Conservation (phyloP, 73 alveolate genomes). For the Tetrahymena elliotti region DNA sequence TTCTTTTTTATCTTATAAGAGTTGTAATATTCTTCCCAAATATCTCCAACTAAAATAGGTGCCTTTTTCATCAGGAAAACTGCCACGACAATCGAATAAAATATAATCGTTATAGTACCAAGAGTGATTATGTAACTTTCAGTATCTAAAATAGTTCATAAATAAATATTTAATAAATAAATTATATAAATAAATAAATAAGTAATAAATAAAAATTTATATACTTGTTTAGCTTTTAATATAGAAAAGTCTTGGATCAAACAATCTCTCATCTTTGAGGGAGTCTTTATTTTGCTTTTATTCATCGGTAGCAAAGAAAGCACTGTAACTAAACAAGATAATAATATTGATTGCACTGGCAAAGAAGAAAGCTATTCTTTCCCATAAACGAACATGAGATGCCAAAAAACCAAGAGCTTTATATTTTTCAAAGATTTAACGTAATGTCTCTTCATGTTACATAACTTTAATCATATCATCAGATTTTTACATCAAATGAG, state of each 20-base stretch:
- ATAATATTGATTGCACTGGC: slow-evolving; percentile 15
- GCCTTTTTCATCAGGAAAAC: slow-evolving; percentile 31
- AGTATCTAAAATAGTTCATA: background rate
- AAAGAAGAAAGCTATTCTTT: slow-evolving; percentile 15
- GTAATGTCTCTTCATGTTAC: slow-evolving; percentile 33
- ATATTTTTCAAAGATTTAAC: slow-evolving; percentile 10
- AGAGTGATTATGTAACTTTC: background rate
- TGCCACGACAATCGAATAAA: slow-evolving; percentile 18
- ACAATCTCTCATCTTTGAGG: slow-evolving; percentile 2
- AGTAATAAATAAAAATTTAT: no score
- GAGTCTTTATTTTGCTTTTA: background rate
- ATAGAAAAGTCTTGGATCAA: slow-evolving; percentile 28
- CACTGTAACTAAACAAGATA: background rate
- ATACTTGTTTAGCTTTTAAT: background rate
- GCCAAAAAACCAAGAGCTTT: slow-evolving; percentile 30
- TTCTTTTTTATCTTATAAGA: background rate
- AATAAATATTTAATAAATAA: background rate
- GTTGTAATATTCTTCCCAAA: slow-evolving; percentile 19
- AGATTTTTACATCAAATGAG: slow-evolving; percentile 8
- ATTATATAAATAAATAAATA: background rate
- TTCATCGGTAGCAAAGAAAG: background rate
- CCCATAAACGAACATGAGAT: slow-evolving; percentile 23
- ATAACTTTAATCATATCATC: slow-evolving; percentile 28
- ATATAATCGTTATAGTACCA: slow-evolving; percentile 18
- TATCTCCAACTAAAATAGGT: slow-evolving; percentile 26